phyloP scores from a whole-genome alignment of 2,329 filamentous ascomycete species.

The Alternaria consortialis region DNA sequence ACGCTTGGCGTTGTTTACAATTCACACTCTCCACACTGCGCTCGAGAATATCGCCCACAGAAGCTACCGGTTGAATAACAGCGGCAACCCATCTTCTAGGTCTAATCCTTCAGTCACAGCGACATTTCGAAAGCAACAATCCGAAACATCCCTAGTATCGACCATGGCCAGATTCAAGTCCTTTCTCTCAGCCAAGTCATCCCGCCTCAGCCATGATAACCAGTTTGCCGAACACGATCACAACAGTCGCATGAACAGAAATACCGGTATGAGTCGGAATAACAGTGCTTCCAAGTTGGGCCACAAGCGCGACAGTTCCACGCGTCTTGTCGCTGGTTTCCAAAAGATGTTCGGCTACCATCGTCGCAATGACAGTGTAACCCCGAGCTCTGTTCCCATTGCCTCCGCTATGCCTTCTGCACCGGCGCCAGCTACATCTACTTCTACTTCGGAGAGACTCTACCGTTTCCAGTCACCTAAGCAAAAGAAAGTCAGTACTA shows the following conservation, averaged over 20 bases:
- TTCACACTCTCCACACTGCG: neutral
- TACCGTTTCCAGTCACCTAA: conserved; percentile 5
- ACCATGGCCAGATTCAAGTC: conserved; percentile 56
- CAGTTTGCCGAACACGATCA: neutral
- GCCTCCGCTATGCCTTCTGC: neutral
- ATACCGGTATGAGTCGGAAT: neutral
- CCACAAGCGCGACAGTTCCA: neutral
- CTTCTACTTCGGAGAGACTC: neutral
- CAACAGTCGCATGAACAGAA: neutral
- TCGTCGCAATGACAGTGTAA: neutral
- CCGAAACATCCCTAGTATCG: conserved; percentile 47
- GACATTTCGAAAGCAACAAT: neutral
- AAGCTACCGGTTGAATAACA: neutral
- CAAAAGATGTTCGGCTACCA: conserved; percentile 1
- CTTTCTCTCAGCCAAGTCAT: neutral
- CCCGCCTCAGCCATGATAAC: neutral
- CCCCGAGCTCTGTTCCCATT: neutral
- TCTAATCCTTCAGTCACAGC: neutral
- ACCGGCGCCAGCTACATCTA: neutral
- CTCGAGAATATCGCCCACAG: neutral
- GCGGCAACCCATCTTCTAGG: neutral
- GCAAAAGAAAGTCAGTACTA: neutral
- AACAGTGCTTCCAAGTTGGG: neutral
- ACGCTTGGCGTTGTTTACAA: conserved; percentile 9
- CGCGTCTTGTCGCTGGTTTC: neutral